phyloP scores from a whole-genome alignment of 148 eudicot genomes.

The Pouteria glomerata region DNA sequence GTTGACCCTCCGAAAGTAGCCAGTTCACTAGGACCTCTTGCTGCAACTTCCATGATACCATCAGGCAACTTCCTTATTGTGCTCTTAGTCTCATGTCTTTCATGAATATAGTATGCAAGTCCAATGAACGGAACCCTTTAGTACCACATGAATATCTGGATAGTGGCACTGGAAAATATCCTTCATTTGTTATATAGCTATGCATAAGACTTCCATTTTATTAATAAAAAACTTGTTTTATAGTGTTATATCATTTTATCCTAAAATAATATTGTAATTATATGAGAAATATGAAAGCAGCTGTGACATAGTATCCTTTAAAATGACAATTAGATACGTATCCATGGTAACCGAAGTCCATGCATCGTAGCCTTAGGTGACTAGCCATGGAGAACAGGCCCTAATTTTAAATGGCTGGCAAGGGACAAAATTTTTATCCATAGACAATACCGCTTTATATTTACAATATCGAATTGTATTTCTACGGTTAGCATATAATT shows the following conservation, averaged over 20 bases:
- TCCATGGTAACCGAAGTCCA: too few species aligned
- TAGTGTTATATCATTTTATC: too few species aligned
- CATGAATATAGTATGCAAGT: background rate
- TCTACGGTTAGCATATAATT: background rate
- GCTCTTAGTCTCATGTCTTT: background rate
- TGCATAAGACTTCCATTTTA: background rate
- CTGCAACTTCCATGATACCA: slow-evolving; percentile 33
- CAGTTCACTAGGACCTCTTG: slow-evolving; percentile 29
- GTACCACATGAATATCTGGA: background rate
- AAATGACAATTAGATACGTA: too few species aligned
- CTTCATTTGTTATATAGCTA: background rate
- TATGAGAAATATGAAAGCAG: too few species aligned
- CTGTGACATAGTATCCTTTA: too few species aligned
- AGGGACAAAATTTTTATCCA: background rate
- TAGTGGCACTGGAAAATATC: background rate
- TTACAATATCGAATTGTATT: too few species aligned
- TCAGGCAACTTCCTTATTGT: slow-evolving; percentile 31
- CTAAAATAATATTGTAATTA: too few species aligned
- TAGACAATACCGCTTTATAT: background rate
- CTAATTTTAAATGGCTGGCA: background rate
- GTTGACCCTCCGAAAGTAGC: slow-evolving; percentile 24
- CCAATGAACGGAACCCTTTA: background rate
- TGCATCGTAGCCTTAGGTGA: too few species aligned
- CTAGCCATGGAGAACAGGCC: too few species aligned
- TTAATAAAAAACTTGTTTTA: too few species aligned